Percentiles rank a stretch among this genome's conserved stretches.
These are phyloP conservation scores for Onygenales sp. DNA, from an alignment of 2,329 filamentous ascomycete genomes.

Conservation along the genomic window DNA sequence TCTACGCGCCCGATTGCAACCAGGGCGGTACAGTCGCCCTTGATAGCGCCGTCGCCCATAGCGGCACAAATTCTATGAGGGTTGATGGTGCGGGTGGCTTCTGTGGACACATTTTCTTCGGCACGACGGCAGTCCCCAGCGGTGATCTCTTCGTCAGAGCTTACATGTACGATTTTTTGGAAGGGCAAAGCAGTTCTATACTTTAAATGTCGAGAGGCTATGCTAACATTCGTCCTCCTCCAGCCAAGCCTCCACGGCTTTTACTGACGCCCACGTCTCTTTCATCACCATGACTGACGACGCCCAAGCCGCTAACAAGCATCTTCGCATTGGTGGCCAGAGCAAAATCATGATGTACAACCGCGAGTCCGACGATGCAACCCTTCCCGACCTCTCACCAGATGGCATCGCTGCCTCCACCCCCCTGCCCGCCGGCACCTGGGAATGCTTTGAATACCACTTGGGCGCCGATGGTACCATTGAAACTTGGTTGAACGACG, in stretches of 20 bases:
- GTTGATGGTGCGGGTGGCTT: constrained; percentile 46
- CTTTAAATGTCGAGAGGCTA: background rate
- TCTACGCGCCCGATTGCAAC: constrained; percentile 50
- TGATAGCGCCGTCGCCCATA: constrained; percentile 48
- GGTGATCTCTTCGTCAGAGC: constrained; percentile 50
- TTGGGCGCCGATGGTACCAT: constrained; percentile 48
- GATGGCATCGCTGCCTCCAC: constrained; percentile 48
- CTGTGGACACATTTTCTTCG: constrained; percentile 53
- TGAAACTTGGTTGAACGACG: constrained; percentile 52
- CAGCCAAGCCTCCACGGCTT: constrained; percentile 47
- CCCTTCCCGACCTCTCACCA: constrained; percentile 51
- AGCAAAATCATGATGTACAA: constrained; percentile 56
- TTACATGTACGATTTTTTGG: constrained; percentile 41
- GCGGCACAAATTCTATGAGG: constrained; percentile 46
- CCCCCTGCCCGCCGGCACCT: constrained; percentile 41
- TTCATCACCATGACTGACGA: constrained; percentile 58
- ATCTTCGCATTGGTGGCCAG: constrained; percentile 54
- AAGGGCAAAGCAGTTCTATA: background rate
- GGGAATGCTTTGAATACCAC: constrained; percentile 56
- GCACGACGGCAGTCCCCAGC: constrained; percentile 46
- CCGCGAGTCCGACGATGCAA: constrained; percentile 55
- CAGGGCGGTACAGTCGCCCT: constrained; percentile 50
- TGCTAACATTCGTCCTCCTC: constrained; percentile 4
- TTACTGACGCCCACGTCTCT: constrained; percentile 50
- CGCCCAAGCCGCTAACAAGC: constrained; percentile 34